Percentiles rank a stretch among this genome's conserved stretches.
phyloP scores from a whole-genome alignment of 345 rosid species.

The Hirschfeldia incana region DNA sequence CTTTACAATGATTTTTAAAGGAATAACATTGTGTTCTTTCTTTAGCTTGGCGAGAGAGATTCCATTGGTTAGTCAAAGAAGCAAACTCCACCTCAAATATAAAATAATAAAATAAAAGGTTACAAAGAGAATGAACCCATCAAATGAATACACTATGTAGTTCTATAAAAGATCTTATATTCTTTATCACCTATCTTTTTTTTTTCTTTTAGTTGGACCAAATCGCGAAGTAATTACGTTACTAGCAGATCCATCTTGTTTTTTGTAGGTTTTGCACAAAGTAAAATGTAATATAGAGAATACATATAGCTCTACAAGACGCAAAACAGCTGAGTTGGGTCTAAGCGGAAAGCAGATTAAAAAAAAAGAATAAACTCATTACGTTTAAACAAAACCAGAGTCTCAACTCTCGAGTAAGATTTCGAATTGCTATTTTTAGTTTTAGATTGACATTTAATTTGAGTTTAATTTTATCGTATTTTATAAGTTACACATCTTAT shows the following conservation, averaged over 20 bases:
- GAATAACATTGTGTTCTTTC: slow-evolving; percentile 41
- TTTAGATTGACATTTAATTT: background rate
- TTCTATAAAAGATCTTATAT: background rate
- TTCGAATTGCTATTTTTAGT: background rate
- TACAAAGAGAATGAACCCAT: slow-evolving; percentile 35
- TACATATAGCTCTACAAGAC: background rate
- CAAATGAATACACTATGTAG: slow-evolving; percentile 23
- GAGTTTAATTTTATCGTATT: no score
- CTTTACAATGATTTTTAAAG: slow-evolving; percentile 64
- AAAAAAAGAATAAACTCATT: background rate
- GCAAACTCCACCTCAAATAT: slow-evolving; percentile 28
- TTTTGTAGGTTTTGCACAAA: background rate
- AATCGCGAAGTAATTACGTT: slow-evolving; percentile 10
- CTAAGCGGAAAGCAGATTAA: background rate
- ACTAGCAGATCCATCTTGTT: background rate
- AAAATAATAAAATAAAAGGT: background rate
- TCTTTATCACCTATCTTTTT: background rate
- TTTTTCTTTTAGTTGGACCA: slow-evolving; percentile 1
- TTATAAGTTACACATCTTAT: background rate
- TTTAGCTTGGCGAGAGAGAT: slow-evolving; percentile 39
- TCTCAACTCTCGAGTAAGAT: background rate
- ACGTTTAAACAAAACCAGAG: background rate
- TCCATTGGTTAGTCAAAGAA: slow-evolving; percentile 26
- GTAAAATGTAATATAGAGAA: background rate
- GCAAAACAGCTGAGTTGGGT: background rate